Evolutionary conservation across 1,139 yeast species (phyloP), one percentile per base, ranked within the genome.

Genomic region (Saccharomycopsis hybrid): DNA sequence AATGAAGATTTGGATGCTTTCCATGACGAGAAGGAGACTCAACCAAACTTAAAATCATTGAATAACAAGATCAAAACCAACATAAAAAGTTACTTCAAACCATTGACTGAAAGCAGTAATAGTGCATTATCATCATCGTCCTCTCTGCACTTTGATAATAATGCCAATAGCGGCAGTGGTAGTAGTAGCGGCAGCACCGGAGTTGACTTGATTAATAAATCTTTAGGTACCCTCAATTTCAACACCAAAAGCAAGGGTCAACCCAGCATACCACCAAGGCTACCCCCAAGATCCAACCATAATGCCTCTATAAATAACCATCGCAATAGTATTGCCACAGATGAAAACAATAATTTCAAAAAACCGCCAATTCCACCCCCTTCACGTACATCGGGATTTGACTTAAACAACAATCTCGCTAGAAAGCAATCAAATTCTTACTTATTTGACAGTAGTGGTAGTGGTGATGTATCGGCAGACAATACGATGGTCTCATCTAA

Each of bases 241-340:
- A n/a, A 29, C 8, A 29, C 43, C 9, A 38, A 13, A 5, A 35
- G 30, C 24, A n/a, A n/a, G n/a, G n/a, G n/a, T n/a, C n/a, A n/a
- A n/a, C n/a, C n/a, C n/a, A n/a, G n/a, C n/a, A n/a, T n/a, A 5
- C 50, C 49, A 18, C 46, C 46, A 11, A 29, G 24, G 4, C 49
- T 43, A 11, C 49, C 52, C n/a, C 46, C 47, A 30, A 44, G 45
- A 28, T 43, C 46, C 5, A 36, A 36, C 39, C 7, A 11, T 31
- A 11, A 11, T 31, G 35, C 7, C 7, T 61, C 65, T 46, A 53
- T 47, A 29, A 63, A 55, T 27, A 57, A 57, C 9, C 61, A 53
- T 7, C 58, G 49, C 3, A 62, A 64, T 52, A 60, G 58, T 28
- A 57, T 50, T 1, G n/a, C 25, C n/a, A n/a, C n/a, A n/a, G n/a